Conservation (phyloP, 805 yeast genomes). For the Candida tammaniensis region DNA sequence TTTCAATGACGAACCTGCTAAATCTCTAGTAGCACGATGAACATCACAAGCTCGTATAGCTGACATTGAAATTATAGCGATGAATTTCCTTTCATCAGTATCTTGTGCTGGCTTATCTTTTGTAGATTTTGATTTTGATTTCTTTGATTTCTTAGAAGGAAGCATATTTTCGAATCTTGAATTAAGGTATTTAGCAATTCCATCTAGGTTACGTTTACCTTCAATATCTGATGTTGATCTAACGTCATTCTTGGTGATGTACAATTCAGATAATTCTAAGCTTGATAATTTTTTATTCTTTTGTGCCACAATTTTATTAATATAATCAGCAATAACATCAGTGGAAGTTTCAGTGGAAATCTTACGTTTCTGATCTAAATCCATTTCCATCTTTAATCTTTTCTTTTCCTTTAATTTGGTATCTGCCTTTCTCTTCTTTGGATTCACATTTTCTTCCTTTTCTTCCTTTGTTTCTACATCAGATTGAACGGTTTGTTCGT, state of each 20-base stretch:
- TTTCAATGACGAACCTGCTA: constrained; percentile 59
- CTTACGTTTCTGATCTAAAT: constrained; percentile 52
- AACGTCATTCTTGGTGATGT: constrained; percentile 54
- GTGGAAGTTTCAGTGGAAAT: constrained; percentile 52
- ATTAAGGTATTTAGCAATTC: constrained; percentile 53
- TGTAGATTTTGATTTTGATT: constrained; percentile 18
- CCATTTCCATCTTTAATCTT: constrained; percentile 63
- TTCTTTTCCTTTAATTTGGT: constrained; percentile 62
- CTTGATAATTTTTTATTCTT: constrained; percentile 67
- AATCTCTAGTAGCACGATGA: constrained; percentile 54
- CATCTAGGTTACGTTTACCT: constrained; percentile 52
- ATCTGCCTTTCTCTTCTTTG: constrained; percentile 18
- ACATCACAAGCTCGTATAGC: constrained; percentile 88
- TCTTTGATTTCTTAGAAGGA: constrained; percentile 29
- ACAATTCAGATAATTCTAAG: constrained; percentile 68
- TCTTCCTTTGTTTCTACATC: constrained; percentile 9
- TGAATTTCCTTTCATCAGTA: constrained; percentile 40
- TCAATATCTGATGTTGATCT: constrained; percentile 58
- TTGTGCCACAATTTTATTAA: constrained; percentile 59
- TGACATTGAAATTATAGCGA: constrained; percentile 63
- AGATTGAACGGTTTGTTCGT: constrained; percentile 3
- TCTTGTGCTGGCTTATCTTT: constrained; percentile 20
- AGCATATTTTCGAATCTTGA: constrained; percentile 47
- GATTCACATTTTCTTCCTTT: constrained; percentile 9
- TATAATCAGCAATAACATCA: constrained; percentile 62